Evolutionary conservation across 2,329 filamentous ascomycete species (phyloP).

Genomic region (Septoria linicola): DNA sequence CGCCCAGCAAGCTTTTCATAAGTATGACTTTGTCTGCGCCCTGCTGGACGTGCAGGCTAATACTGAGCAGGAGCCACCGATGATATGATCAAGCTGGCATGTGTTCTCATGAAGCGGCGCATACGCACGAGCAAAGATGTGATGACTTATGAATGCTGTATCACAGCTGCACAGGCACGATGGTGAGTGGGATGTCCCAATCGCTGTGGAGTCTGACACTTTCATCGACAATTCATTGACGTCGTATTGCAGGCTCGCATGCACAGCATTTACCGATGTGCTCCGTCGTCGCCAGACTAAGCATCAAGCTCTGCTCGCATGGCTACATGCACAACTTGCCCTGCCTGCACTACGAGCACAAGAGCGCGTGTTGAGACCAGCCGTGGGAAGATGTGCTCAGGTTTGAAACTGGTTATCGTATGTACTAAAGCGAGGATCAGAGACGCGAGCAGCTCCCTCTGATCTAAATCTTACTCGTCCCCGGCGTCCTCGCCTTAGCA

Average conservation of each 20-base stretch:
- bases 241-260: conserved; percentile 57
- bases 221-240: conserved; percentile 7
- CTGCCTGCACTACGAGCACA: conserved; percentile 11
- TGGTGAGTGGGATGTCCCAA: conserved; percentile 65
- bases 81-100: conserved; percentile 65
- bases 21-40: conserved; percentile 42
- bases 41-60: neutral
- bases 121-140: conserved; percentile 40
- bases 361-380: conserved; percentile 17
- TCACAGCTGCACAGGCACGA: conserved; percentile 60
- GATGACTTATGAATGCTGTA: conserved; percentile 55
- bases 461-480: conserved; percentile 23
- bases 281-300: conserved; percentile 69
- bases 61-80: conserved; percentile 58
- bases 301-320: conserved; percentile 63
- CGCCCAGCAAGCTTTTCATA: conserved; percentile 60
- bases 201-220: too few relatives aligned
- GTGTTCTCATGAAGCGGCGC: conserved; percentile 60
- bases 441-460: too few relatives aligned
- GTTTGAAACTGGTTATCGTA: too few relatives aligned
- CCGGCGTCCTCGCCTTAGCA: conserved; percentile 47
- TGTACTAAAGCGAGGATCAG: too few relatives aligned
- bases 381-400: conserved; percentile 7
- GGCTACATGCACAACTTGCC: conserved; percentile 55
- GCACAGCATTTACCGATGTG: conserved; percentile 67